Percentiles rank a stretch among this genome's conserved stretches.
These are phyloP conservation scores for Quercus bicolor DNA, from an alignment of 306 rosid species.

Conservation along the genomic window DNA sequence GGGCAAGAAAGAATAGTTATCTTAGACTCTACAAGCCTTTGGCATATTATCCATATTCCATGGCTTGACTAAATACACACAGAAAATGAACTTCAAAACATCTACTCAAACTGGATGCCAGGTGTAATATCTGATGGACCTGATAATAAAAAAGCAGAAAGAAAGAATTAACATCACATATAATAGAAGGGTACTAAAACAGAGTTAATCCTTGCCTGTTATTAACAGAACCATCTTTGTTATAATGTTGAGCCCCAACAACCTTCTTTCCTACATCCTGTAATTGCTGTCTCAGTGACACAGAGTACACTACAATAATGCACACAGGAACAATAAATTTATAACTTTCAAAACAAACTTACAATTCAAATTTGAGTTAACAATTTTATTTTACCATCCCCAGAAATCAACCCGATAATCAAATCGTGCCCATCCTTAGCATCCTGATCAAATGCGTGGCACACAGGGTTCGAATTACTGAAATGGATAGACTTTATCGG, in stretches of 20 bases:
- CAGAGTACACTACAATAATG: conserved; percentile 81
- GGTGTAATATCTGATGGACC: background rate
- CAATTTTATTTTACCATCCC: conserved; percentile 75
- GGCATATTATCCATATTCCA: background rate
- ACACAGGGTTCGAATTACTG: conserved; percentile 80
- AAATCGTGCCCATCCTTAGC: conserved; percentile 98
- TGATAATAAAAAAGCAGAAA: background rate
- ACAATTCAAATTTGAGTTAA: conserved; percentile 8
- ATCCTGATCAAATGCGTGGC: conserved; percentile 90
- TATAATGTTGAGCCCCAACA: conserved; percentile 91
- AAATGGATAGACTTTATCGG: conserved; percentile 95
- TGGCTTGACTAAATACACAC: background rate
- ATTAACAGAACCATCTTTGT: conserved; percentile 91
- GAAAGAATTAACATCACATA: background rate
- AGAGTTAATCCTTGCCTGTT: conserved; percentile 58
- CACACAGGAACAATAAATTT: conserved; percentile 34
- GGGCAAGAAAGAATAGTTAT: background rate
- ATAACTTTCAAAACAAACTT: conserved; percentile 17
- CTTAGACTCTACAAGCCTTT: background rate
- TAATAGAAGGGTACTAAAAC: background rate
- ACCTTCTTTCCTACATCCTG: conserved; percentile 98
- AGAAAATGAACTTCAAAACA: background rate
- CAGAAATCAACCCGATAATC: conserved; percentile 79
- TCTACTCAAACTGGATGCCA: background rate
- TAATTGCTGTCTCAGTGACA: conserved; percentile 95